Conservation (phyloP, 2,329 filamentous ascomycete species). For the Neocucurbitaria cava region DNA sequence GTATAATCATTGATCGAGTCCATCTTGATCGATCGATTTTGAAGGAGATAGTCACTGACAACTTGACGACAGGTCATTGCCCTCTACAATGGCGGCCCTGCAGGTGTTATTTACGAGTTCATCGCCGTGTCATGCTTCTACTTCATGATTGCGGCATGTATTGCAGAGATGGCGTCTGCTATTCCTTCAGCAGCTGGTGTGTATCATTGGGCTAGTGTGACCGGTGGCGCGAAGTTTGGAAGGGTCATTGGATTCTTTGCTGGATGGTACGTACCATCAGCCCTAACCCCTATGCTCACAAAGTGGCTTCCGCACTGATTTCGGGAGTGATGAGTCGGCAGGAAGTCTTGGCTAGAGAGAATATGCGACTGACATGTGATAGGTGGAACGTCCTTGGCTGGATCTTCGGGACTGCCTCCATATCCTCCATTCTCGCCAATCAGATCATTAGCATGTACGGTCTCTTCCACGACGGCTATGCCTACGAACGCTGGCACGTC, state of each 20-base stretch:
- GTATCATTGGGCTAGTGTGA: slow-evolving; percentile 62
- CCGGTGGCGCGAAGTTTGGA: slow-evolving; percentile 56
- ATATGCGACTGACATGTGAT: slow-evolving; percentile 4
- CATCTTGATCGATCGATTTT: too few relatives aligned
- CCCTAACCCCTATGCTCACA: neutral
- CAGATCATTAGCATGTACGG: slow-evolving; percentile 58
- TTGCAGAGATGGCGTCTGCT: slow-evolving; percentile 59
- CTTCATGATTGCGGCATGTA: slow-evolving; percentile 58
- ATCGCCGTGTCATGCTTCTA: slow-evolving; percentile 60
- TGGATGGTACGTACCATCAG: slow-evolving; percentile 47
- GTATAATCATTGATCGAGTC: neutral
- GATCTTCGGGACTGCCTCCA: slow-evolving; percentile 55
- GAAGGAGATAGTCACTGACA: neutral
- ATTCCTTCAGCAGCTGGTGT: slow-evolving; percentile 55
- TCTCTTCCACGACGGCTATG: slow-evolving; percentile 56
- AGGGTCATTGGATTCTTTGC: slow-evolving; percentile 58
- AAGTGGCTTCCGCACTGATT: neutral
- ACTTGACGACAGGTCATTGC: slow-evolving; percentile 43
- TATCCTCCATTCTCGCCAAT: slow-evolving; percentile 55
- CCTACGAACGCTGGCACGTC: slow-evolving; percentile 58
- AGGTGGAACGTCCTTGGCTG: slow-evolving; percentile 61
- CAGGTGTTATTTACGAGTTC: slow-evolving; percentile 57
- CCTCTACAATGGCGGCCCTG: slow-evolving; percentile 55
- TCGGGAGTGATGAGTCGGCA: neutral
- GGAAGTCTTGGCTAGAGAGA: neutral